These are phyloP conservation scores for Cladosporium sp. DNA, from an alignment of 2,329 filamentous ascomycete species.

Conservation along the genomic window DNA sequence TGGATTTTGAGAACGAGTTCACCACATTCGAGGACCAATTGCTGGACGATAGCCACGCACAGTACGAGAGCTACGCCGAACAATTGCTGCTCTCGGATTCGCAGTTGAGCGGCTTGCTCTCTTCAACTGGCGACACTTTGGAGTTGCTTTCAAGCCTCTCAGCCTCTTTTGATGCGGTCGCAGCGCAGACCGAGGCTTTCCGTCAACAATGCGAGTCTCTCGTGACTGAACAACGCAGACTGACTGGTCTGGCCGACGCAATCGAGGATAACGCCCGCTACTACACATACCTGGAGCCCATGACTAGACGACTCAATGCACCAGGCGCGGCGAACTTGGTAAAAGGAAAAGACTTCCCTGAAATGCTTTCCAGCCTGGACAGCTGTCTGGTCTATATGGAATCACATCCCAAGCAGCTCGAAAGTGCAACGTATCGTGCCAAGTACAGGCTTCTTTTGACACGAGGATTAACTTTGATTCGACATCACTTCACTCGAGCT, in stretches of 20 bases:
- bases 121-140: conserved; percentile 75
- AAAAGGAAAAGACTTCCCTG: conserved; percentile 78
- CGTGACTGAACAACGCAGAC: conserved; percentile 75
- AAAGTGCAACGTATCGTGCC: conserved; percentile 83
- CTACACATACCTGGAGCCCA: conserved; percentile 89
- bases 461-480: conserved; percentile 65
- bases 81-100: conserved; percentile 78
- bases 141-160: conserved; percentile 76
- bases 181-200: conserved; percentile 89
- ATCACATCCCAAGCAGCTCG: conserved; percentile 78
- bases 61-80: conserved; percentile 83
- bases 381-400: conserved; percentile 93
- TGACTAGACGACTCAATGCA: conserved; percentile 86
- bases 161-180: conserved; percentile 82
- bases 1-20: conserved; percentile 64
- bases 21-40: conserved; percentile 65
- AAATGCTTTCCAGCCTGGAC: conserved; percentile 85
- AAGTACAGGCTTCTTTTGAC: conserved; percentile 82
- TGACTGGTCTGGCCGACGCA: conserved; percentile 77
- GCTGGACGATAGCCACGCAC: conserved; percentile 78
- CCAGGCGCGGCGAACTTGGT: conserved; percentile 86
- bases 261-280: conserved; percentile 90
- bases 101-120: conserved; percentile 77
- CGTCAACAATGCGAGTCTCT: conserved; percentile 89
- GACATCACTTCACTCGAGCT: conserved; percentile 66